These are phyloP conservation scores for Lolium multiflorum DNA, from an alignment of 176 grass and related monocot genomes.

Conservation along the genomic window DNA sequence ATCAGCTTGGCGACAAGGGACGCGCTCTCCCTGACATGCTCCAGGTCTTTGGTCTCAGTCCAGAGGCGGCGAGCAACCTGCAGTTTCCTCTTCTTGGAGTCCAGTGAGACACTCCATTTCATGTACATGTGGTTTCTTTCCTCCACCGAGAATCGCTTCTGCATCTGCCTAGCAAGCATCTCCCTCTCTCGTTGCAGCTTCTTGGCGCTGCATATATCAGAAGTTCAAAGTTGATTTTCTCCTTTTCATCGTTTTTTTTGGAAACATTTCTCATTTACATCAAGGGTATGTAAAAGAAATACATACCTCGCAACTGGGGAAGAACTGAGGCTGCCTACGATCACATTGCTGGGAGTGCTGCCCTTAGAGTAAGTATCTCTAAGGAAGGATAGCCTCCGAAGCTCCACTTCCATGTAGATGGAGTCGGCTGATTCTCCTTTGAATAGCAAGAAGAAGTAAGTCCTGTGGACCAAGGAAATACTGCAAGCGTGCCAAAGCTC, in stretches of 20 bases:
- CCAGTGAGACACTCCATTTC: constrained; percentile 79
- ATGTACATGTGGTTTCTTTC: constrained; percentile 81
- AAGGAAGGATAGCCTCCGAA: constrained; percentile 77
- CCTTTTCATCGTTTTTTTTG: neutral
- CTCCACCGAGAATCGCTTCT: constrained; percentile 54
- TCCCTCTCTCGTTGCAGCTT: constrained; percentile 81
- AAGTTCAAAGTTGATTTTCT: neutral
- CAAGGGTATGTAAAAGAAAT: too few relatives aligned
- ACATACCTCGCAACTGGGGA: too few relatives aligned
- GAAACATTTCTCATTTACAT: too few relatives aligned
- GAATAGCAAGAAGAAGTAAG: constrained; percentile 92
- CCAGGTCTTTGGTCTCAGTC: constrained; percentile 66
- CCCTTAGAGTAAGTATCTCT: constrained; percentile 54
- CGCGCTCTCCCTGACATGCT: constrained; percentile 88
- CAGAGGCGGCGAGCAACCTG: constrained; percentile 75
- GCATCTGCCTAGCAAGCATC: constrained; percentile 83
- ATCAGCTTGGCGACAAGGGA: constrained; percentile 74
- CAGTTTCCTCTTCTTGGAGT: constrained; percentile 86
- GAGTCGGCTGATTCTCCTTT: constrained; percentile 87
- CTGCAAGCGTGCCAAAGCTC: constrained; percentile 82
- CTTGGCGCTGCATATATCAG: constrained; percentile 51
- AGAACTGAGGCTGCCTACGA: too few relatives aligned
- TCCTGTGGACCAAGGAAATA: constrained; percentile 89
- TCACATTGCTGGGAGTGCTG: too few relatives aligned
- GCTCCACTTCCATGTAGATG: constrained; percentile 98